Conservation (phyloP, 2,329 filamentous ascomycete species). For the Thielaviopsis punctulata region DNA sequence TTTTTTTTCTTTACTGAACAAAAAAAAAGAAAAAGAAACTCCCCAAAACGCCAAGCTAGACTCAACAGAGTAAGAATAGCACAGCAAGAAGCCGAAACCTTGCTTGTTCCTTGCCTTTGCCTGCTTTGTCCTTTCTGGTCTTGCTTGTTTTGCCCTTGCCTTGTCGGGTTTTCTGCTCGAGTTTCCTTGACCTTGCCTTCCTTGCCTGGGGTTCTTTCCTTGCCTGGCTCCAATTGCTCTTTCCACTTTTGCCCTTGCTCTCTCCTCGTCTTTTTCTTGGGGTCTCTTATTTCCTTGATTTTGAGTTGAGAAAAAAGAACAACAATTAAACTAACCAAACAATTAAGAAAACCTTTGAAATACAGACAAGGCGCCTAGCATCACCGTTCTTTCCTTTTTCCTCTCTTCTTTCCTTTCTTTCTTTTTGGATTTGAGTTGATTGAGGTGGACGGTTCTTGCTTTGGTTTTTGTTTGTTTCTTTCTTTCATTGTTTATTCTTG, state of each 20-base stretch:
- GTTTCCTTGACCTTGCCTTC: neutral
- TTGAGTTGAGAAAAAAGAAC: neutral
- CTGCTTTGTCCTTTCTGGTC: neutral
- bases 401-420: neutral
- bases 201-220: neutral
- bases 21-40: neutral
- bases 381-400: neutral
- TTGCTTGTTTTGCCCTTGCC: neutral
- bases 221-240: no score
- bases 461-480: conserved; percentile 7
- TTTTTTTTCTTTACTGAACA: neutral
- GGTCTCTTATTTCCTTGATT: no score
- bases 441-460: neutral
- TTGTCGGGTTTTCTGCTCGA: neutral
- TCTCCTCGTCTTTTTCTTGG: no score
- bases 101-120: neutral
- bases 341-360: neutral
- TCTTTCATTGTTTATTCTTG: conserved; percentile 5
- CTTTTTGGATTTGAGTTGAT: neutral
- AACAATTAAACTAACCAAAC: neutral
- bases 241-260: neutral
- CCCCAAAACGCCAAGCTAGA: neutral
- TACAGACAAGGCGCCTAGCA: neutral
- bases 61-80: neutral
- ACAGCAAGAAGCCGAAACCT: neutral